Percentiles rank a stretch among this genome's conserved stretches.
Evolutionary conservation across 75 land plant genomes (phyloP).

Genomic region (Adiantum capillusveneris): DNA sequence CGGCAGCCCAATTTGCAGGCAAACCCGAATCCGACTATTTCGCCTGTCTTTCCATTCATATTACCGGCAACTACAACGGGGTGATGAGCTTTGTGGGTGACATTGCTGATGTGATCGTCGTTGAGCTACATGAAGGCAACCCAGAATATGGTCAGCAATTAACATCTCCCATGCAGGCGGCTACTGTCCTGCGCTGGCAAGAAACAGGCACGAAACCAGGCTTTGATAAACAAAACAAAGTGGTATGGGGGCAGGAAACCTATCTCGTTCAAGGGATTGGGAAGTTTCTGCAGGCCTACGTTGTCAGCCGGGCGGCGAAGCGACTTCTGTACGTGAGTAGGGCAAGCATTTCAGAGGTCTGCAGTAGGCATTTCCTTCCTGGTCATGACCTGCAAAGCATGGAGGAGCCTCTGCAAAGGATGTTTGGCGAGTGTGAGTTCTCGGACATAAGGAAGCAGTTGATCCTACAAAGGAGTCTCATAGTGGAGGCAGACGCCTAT

Average conservation of each 20-base stretch:
- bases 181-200: not conserved
- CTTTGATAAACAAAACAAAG: not conserved
- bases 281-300: not conserved
- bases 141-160: not conserved
- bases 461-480: not conserved
- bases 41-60: not conserved
- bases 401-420: not conserved
- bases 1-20: not conserved
- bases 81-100: not conserved
- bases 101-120: not conserved
- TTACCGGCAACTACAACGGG: not conserved
- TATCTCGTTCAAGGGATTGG: not conserved
- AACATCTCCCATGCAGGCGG: not conserved
- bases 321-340: not conserved
- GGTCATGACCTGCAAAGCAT: not conserved
- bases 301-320: not conserved
- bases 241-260: not conserved
- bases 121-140: not conserved
- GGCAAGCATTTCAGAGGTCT: not conserved
- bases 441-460: not conserved
- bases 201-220: not conserved
- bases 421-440: not conserved
- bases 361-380: not conserved
- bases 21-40: not conserved
- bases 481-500: not conserved